Evolutionary conservation across 2,329 filamentous ascomycete species (phyloP), one percentile per base, ranked within the genome.

Genomic region (Pseudopyricularia cyperi): DNA sequence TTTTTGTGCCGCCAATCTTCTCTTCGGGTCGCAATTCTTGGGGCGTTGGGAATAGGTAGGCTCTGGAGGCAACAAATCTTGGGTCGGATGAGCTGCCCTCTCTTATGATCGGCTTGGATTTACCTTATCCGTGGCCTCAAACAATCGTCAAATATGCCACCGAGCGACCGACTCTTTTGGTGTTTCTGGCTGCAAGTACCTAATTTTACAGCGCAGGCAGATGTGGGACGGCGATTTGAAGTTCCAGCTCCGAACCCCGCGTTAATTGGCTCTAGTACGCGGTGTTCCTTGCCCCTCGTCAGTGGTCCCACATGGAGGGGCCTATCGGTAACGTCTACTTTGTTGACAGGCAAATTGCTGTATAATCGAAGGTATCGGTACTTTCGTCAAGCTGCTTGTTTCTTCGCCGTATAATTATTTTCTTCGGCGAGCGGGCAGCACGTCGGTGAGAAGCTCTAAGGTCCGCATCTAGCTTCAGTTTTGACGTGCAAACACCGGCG

Each of bases 191-290:
- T 19, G 24, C 12, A 17, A 24, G 24, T 24, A 24, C n/a, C n/a
- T 44, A 44, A 44, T 44, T 44, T 44, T 44, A 9, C 39, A 24
- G 39, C 22, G 39, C 39, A 24, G 39, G 39, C 39, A 44, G 39
- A 30, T 51, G 50, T 46, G 50, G 50, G 37, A 50, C 50, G 50
- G 35, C 35, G 30, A 46, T 34, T 51, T 51, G 50, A 51, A 51
- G 35, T 46, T 51, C 50, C 50, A 33, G 50, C 19, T 51, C 50
- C 50, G 50, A 51, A 34, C 50, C 50, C 50, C 50, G 50, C 50
- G 50, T 32, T 48, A 28, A 24, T 44, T 19, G 39, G 19, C 24
- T 26, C 37, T 6, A 19, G 17, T 11, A 42, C 39, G 39, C 39
- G 39, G 37, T 39, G 17, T 11, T 19, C 39, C 24, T 14, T 44